These are phyloP conservation scores for Fusarium ramigenum DNA, from an alignment of 2,329 filamentous ascomycete species.

Conservation along the genomic window DNA sequence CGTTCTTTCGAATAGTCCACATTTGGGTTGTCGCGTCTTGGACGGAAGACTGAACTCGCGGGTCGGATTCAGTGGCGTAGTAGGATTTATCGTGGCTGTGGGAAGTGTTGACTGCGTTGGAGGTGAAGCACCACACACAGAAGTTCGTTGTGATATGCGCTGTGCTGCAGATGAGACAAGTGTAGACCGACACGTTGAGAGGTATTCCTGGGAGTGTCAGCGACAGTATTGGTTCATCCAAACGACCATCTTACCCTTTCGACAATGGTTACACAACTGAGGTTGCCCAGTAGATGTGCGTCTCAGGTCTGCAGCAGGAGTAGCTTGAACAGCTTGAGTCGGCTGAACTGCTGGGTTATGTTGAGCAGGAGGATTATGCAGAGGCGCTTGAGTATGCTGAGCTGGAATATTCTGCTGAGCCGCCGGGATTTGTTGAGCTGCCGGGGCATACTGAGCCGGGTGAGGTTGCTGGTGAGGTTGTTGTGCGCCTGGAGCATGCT, in stretches of 20 bases:
- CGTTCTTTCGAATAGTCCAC: slow-evolving; percentile 43
- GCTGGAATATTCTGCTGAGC: background rate
- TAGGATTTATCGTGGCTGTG: slow-evolving; percentile 42
- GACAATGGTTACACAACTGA: slow-evolving; percentile 32
- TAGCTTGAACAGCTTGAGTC: background rate
- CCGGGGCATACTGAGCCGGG: background rate
- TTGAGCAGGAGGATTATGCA: background rate
- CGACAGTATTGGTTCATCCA: rapidly evolving
- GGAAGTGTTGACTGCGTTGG: slow-evolving; percentile 32
- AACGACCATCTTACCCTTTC: slow-evolving; percentile 13
- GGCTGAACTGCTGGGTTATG: background rate
- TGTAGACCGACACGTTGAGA: slow-evolving; percentile 39
- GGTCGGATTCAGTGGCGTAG: slow-evolving; percentile 42
- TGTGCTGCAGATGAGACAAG: slow-evolving; percentile 44
- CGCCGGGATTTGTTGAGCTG: background rate
- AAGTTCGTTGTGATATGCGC: slow-evolving; percentile 27
- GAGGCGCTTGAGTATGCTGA: background rate
- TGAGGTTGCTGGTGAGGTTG: background rate
- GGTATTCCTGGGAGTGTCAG: slow-evolving; percentile 25
- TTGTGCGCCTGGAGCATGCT: background rate
- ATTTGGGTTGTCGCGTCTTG: slow-evolving; percentile 28
- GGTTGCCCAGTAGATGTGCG: slow-evolving; percentile 11
- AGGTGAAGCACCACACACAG: slow-evolving; percentile 44
- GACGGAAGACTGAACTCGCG: slow-evolving; percentile 24
- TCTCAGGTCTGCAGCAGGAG: background rate